phyloP scores from a whole-genome alignment of 2,329 filamentous ascomycete species.

The Alternaria conjuncta region DNA sequence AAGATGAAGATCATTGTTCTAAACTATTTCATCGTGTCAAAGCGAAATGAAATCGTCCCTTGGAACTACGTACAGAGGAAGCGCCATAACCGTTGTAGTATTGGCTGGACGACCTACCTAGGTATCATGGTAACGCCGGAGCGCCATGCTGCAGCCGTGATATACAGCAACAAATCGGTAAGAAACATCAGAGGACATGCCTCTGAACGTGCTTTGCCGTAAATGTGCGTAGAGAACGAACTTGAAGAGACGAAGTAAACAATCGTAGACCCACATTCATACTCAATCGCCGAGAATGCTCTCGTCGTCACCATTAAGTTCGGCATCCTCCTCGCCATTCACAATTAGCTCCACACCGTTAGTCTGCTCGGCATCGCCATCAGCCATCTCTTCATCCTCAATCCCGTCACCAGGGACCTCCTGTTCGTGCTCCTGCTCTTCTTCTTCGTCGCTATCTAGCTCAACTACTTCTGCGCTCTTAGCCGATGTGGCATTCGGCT shows the following conservation, averaged over 20 bases:
- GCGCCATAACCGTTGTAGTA: neutral
- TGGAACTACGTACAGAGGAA: neutral
- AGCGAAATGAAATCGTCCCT: neutral
- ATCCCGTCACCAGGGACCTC: slow-evolving; percentile 37
- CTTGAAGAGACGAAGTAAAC: neutral
- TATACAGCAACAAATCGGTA: neutral
- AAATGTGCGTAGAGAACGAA: neutral
- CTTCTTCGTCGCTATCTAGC: slow-evolving; percentile 43
- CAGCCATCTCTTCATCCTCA: slow-evolving; percentile 51
- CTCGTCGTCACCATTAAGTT: slow-evolving; percentile 46
- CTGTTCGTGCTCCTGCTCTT: slow-evolving; percentile 28
- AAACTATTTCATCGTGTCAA: neutral
- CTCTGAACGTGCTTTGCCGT: slow-evolving; percentile 1
- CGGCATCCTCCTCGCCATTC: slow-evolving; percentile 34
- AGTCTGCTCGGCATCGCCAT: slow-evolving; percentile 50
- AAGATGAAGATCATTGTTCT: neutral
- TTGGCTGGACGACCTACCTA: neutral
- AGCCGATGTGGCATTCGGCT: slow-evolving; percentile 49
- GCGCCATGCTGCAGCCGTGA: slow-evolving; percentile 15
- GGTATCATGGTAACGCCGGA: slow-evolving; percentile 12
- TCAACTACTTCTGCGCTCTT: slow-evolving; percentile 49
- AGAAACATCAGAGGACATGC: neutral
- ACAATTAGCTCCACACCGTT: slow-evolving; percentile 47
- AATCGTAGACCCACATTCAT: slow-evolving; percentile 2
- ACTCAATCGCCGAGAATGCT: slow-evolving; percentile 52